Conservation (phyloP, 2,329 filamentous ascomycete species). For the Pseudogymnoascus sp. region DNA sequence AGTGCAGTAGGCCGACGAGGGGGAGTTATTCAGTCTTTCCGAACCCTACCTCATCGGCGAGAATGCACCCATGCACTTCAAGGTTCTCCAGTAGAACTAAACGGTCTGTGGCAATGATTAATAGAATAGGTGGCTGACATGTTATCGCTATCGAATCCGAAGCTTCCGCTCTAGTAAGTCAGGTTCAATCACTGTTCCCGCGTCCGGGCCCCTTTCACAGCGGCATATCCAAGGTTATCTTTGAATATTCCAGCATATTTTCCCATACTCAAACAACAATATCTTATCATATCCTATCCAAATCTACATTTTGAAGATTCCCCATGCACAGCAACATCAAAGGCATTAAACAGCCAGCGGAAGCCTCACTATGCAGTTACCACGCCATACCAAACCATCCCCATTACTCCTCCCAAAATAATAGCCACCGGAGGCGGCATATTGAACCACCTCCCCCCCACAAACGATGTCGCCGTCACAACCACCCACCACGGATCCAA, state of each 20-base stretch:
- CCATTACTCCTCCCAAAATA: constrained; percentile 37
- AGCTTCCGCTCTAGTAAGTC: too few species aligned
- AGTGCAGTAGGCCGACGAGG: background rate
- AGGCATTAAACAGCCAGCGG: background rate
- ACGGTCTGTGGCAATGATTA: too few species aligned
- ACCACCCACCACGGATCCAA: constrained; percentile 57
- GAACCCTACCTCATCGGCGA: too few species aligned
- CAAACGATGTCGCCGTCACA: constrained; percentile 42
- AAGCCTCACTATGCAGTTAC: constrained; percentile 19
- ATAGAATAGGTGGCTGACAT: too few species aligned
- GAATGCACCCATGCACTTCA: too few species aligned
- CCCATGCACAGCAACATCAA: background rate
- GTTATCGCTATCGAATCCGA: too few species aligned
- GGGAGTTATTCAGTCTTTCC: too few species aligned
- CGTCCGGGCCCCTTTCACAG: background rate
- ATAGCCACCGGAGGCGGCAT: constrained; percentile 36
- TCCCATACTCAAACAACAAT: background rate
- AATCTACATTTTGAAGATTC: background rate
- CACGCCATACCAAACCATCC: constrained; percentile 38
- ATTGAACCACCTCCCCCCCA: constrained; percentile 39
- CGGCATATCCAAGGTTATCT: background rate
- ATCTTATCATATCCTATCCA: background rate
- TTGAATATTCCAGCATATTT: background rate
- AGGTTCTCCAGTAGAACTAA: too few species aligned
- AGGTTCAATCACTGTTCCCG: background rate